Base-by-base conservation (phyloP, 176 grass and related monocot genomes). In the Triticum urartu region DNA sequence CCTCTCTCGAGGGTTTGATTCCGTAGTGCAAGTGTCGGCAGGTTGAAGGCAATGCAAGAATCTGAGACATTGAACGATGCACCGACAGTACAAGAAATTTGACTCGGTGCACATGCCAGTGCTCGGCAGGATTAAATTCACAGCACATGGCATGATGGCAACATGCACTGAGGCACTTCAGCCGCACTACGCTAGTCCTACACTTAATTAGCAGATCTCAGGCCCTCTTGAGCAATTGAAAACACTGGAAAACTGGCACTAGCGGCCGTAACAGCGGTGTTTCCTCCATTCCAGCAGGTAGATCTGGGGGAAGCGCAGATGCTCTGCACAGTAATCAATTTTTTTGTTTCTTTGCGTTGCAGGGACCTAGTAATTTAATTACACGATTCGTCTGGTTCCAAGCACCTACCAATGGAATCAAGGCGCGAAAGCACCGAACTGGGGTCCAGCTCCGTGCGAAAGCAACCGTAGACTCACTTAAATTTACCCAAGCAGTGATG, bases 381-480 rank as follows among this genome's bases (percentile, higher is more conserved):
- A 72, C 14, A 32, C 22, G 24, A 40, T 66, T 40, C 43, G 34
- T 75, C 42, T 43, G n/a, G 32, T 80, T 38, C 84, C 79, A 47
- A 61, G 72, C 30, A 73, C 56, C 73, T 61, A 79, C 79, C 64
- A 83, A 83, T 89, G 72, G 17, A 34, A 72, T 48, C 48, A 75
- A 61, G 79, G 74, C 59, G 40, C 70, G 43, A 45, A 83, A 76
- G 88, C 74, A 45, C 67, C 40, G 25, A 59, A 72, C 38, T 22
- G 50, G 72, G 7, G 20, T 61, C 26, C 79, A 70, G 28, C 39
- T 90, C 71, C n/a, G 13, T 2, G 20, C 25, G 83, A 82, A 82
- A 82, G 72, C 88, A 86, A 72, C 64, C 54, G 61, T 0, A 71
- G 32, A 79, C 28, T 71, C 11, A 39, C 22, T 22, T 66, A 75